phyloP scores from a whole-genome alignment of 1,139 yeast genomes.

The Taphrina deformans region DNA sequence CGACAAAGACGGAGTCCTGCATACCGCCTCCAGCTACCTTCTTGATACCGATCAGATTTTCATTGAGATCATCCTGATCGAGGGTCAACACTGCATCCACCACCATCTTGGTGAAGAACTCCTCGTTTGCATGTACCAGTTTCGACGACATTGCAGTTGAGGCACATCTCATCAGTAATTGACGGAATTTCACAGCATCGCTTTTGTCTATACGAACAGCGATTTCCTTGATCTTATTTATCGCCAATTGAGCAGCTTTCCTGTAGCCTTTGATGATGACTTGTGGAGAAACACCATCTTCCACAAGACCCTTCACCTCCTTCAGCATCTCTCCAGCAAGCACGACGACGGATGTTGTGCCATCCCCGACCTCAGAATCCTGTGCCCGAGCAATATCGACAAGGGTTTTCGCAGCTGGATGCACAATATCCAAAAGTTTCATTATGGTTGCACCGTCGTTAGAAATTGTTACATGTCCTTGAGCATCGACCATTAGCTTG shows the following conservation, averaged over 20 bases:
- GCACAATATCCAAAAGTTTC: slow-evolving; percentile 89
- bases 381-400: slow-evolving; percentile 96
- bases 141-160: slow-evolving; percentile 97
- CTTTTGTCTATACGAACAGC: slow-evolving; percentile 64
- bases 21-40: slow-evolving; percentile 95
- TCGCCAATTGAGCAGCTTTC: slow-evolving; percentile 76
- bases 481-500: slow-evolving; percentile 44
- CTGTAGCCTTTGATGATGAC: slow-evolving; percentile 84
- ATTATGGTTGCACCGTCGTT: slow-evolving; percentile 95
- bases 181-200: slow-evolving; percentile 57
- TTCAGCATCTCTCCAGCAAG: slow-evolving; percentile 92
- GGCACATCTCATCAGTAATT: slow-evolving; percentile 86
- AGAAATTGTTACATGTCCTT: slow-evolving; percentile 86
- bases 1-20: slow-evolving; percentile 73
- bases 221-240: slow-evolving; percentile 67
- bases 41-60: slow-evolving; percentile 87
- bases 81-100: slow-evolving; percentile 90
- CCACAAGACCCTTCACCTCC: slow-evolving; percentile 85
- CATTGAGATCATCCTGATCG: slow-evolving; percentile 83
- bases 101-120: slow-evolving; percentile 90
- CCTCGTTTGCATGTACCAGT: slow-evolving; percentile 80
- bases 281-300: slow-evolving; percentile 92
- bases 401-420: slow-evolving; percentile 93
- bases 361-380: slow-evolving; percentile 99
- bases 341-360: slow-evolving; percentile 93